Conservation (phyloP, 148 eudicot genomes). For the Amaranthus palmeri region DNA sequence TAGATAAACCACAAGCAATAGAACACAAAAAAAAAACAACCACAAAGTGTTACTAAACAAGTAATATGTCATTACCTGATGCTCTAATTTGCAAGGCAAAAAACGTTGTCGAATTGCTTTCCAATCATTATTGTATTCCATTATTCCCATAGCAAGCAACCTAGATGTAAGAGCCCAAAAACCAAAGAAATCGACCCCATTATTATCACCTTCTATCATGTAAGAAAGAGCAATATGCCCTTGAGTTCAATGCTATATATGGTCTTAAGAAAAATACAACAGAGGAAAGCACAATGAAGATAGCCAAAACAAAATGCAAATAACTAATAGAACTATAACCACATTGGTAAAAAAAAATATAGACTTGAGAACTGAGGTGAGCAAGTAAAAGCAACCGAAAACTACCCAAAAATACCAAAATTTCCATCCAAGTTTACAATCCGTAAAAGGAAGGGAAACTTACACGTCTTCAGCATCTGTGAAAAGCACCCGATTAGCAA, state of each 20-base stretch:
- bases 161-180: slow-evolving; percentile 35
- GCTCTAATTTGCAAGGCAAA: slow-evolving; percentile 92
- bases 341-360: neutral
- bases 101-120: slow-evolving; percentile 79
- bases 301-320: neutral
- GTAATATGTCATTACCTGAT: slow-evolving; percentile 56
- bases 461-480: slow-evolving; percentile 95
- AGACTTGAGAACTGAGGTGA: neutral
- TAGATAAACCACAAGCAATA: neutral
- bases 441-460: slow-evolving; percentile 30
- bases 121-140: slow-evolving; percentile 94
- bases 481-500: slow-evolving; percentile 79
- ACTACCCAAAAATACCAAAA: neutral
- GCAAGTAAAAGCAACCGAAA: slow-evolving; percentile 2
- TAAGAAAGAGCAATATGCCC: neutral
- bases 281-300: neutral
- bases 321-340: neutral
- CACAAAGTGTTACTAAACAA: slow-evolving; percentile 1
- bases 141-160: slow-evolving; percentile 79
- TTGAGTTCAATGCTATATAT: neutral
- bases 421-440: neutral
- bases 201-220: neutral
- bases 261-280: neutral
- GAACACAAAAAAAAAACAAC: neutral
- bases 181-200: neutral